phyloP scores from a whole-genome alignment of 345 rosid species.

The Aurinia saxatilis region DNA sequence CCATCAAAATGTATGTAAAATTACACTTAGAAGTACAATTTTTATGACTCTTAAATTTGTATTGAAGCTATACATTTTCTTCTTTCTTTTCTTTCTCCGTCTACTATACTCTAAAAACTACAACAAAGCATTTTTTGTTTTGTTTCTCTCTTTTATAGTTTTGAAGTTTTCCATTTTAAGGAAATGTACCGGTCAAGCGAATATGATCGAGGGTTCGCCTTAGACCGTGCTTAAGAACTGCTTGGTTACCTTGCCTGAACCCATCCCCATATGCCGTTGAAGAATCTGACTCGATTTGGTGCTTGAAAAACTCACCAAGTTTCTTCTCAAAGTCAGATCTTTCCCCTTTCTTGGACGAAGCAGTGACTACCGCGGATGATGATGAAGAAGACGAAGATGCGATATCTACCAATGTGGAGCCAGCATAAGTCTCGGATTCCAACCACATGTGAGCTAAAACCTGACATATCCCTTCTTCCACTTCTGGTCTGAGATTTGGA shows the following conservation, averaged over 20 bases:
- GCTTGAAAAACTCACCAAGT: constrained; percentile 82
- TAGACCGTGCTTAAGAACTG: constrained; percentile 64
- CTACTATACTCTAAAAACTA: constrained; percentile 21
- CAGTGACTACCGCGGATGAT: constrained; percentile 38
- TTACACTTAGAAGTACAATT: background rate
- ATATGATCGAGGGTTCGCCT: constrained; percentile 86
- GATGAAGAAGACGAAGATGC: constrained; percentile 53
- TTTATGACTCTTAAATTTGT: constrained; percentile 10
- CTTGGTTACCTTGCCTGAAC: constrained; percentile 67
- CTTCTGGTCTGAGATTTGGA: constrained; percentile 79
- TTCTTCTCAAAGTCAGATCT: constrained; percentile 88
- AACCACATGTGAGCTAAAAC: constrained; percentile 97
- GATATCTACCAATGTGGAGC: constrained; percentile 24
- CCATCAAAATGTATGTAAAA: background rate
- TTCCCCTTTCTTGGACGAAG: constrained; percentile 76
- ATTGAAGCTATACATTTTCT: constrained; percentile 19
- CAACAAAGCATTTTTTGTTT: background rate
- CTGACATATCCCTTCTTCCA: constrained; percentile 99
- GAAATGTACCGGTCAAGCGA: constrained; percentile 71
- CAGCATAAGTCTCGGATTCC: constrained; percentile 69
- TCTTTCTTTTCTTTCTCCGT: background rate
- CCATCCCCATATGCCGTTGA: constrained; percentile 92
- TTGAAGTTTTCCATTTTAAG: constrained; percentile 8
- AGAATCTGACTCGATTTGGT: constrained; percentile 75
- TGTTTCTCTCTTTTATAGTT: background rate